Evolutionary conservation across 1,284 basidiomycete species (phyloP).

Genomic region (Ganoderma leucocontextum): DNA sequence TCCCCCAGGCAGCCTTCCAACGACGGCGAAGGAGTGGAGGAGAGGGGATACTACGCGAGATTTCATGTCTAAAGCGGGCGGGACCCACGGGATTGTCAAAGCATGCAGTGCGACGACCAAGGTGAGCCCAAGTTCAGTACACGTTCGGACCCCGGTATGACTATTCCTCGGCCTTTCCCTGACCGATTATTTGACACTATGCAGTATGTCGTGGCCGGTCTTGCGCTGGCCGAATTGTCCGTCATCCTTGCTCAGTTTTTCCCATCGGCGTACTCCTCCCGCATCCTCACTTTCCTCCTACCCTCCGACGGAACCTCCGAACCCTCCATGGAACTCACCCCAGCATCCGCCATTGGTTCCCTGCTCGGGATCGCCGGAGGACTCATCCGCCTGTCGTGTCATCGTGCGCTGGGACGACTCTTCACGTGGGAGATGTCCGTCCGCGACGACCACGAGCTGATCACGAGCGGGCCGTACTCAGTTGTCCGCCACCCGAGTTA

Average conservation of each 20-base stretch:
- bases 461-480: constrained; percentile 33
- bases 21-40: constrained; percentile 11
- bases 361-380: constrained; percentile 12
- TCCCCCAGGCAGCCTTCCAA: constrained; percentile 13
- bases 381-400: constrained; percentile 21
- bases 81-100: neutral
- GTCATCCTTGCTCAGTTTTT: constrained; percentile 12
- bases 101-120: neutral
- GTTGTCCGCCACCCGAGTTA: constrained; percentile 34
- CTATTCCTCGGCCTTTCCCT: no score
- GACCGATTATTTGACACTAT: neutral
- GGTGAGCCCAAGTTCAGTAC: constrained; percentile 4
- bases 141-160: neutral
- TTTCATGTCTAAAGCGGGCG: neutral
- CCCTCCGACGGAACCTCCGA: no score
- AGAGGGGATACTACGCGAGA: neutral
- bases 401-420: constrained; percentile 17
- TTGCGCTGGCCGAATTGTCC: constrained; percentile 11
- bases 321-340: constrained; percentile 10
- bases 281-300: constrained; percentile 13
- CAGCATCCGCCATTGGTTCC: neutral
- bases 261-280: constrained; percentile 14
- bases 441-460: constrained; percentile 21
- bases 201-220: constrained; percentile 3
- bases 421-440: constrained; percentile 29